Conservation (phyloP, 2,329 filamentous ascomycete genomes). For the Neonectria faginata region DNA sequence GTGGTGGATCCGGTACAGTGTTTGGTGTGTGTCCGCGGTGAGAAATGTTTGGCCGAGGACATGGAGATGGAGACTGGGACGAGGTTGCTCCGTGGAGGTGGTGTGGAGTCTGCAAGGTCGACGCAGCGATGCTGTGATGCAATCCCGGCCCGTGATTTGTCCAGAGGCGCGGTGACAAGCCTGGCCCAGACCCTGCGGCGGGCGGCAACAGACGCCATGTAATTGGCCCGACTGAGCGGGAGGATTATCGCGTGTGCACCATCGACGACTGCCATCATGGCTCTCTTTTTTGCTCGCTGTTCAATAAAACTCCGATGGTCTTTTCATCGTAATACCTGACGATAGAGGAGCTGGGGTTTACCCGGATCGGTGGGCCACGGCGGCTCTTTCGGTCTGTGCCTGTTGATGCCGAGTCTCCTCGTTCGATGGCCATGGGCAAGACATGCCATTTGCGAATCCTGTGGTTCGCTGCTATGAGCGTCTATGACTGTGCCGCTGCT, state of each 20-base stretch:
- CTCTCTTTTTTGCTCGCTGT: background rate
- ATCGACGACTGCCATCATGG: constrained; percentile 6
- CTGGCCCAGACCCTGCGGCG: constrained; percentile 29
- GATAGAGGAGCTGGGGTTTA: background rate
- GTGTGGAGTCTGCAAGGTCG: constrained; percentile 36
- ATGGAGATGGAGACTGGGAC: constrained; percentile 25
- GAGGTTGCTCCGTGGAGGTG: background rate
- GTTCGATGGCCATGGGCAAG: constrained; percentile 21
- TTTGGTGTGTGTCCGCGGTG: constrained; percentile 18
- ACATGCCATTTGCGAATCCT: constrained; percentile 23
- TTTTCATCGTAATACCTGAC: background rate
- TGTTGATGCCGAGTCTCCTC: constrained; percentile 12
- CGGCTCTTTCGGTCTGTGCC: background rate
- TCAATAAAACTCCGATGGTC: background rate
- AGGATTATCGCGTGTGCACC: constrained; percentile 11
- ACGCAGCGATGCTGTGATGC: constrained; percentile 34
- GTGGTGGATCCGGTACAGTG: constrained; percentile 15
- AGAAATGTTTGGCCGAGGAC: constrained; percentile 19
- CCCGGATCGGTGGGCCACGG: constrained; percentile 1
- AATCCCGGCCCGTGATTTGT: constrained; percentile 38
- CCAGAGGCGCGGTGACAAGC: constrained; percentile 34
- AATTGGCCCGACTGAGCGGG: constrained; percentile 33
- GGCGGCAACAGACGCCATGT: constrained; percentile 41
- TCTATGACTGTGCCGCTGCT: constrained; percentile 3
- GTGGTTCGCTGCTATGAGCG: constrained; percentile 18